phyloP scores from a whole-genome alignment of 106 monocot genomes.

The Dendrobium catenatum region DNA sequence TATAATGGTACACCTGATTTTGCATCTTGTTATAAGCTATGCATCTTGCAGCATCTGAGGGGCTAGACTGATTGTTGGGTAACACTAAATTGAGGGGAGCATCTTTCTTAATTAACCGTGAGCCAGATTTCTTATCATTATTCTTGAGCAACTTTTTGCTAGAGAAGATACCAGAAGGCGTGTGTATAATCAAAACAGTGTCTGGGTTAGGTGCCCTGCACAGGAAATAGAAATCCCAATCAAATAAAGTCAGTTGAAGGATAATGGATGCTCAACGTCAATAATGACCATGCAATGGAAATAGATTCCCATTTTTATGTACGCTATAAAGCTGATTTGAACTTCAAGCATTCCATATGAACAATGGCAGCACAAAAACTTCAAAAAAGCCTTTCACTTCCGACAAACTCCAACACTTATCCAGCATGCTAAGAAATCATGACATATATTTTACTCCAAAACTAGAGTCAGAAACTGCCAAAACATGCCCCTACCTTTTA shows the following conservation, averaged over 20 bases:
- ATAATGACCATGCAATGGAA: too few species aligned
- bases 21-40: conserved; percentile 39
- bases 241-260: neutral
- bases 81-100: conserved; percentile 10
- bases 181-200: conserved; percentile 70
- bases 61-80: conserved; percentile 17
- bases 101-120: conserved; percentile 57
- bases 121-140: conserved; percentile 35
- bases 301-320: too few species aligned
- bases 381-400: too few species aligned
- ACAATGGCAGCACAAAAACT: too few species aligned
- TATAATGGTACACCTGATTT: conserved; percentile 27
- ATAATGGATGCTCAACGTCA: neutral
- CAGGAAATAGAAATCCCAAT: conserved; percentile 8
- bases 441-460: too few species aligned
- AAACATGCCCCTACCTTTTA: too few species aligned
- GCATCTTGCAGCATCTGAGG: conserved; percentile 47
- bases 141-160: conserved; percentile 61
- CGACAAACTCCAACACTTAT: too few species aligned
- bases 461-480: too few species aligned
- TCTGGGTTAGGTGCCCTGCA: conserved; percentile 82
- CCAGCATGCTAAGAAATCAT: too few species aligned
- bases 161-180: conserved; percentile 63
- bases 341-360: too few species aligned
- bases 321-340: too few species aligned